phyloP scores from a whole-genome alignment of 257 asterid species.

The Catharanthus roseus region DNA sequence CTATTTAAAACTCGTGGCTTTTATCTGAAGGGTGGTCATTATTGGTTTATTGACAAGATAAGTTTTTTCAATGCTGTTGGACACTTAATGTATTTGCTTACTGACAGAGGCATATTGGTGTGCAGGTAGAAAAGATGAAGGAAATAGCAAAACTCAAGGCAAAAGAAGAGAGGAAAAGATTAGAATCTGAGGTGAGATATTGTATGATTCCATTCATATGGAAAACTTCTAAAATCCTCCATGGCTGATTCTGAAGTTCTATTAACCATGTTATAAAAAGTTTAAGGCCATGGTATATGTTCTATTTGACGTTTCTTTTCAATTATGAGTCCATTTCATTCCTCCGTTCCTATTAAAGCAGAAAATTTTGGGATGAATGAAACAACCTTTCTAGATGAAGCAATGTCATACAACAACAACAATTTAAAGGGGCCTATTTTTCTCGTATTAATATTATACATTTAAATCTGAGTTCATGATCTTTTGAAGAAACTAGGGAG shows the following conservation, averaged over 20 bases:
- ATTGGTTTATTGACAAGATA: not conserved
- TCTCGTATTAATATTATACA: not conserved
- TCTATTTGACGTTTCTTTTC: not conserved
- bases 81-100: slow-evolving; percentile 12
- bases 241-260: not conserved
- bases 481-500: not conserved
- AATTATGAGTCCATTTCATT: not conserved
- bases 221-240: not conserved
- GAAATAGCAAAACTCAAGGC: slow-evolving; percentile 81
- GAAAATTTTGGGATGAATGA: not conserved
- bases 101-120: slow-evolving; percentile 12
- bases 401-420: not conserved
- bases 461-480: not conserved
- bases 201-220: not conserved
- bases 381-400: not conserved
- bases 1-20: not conserved
- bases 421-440: not conserved
- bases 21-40: not conserved
- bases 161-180: slow-evolving; percentile 66
- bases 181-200: slow-evolving; percentile 73
- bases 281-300: not conserved
- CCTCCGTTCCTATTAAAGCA: not conserved
- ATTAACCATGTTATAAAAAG: not conserved
- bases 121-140: slow-evolving; percentile 86
- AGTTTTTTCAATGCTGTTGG: not conserved